Conservation (phyloP, 2,329 filamentous ascomycete genomes). For the Botrytis fragariae region DNA sequence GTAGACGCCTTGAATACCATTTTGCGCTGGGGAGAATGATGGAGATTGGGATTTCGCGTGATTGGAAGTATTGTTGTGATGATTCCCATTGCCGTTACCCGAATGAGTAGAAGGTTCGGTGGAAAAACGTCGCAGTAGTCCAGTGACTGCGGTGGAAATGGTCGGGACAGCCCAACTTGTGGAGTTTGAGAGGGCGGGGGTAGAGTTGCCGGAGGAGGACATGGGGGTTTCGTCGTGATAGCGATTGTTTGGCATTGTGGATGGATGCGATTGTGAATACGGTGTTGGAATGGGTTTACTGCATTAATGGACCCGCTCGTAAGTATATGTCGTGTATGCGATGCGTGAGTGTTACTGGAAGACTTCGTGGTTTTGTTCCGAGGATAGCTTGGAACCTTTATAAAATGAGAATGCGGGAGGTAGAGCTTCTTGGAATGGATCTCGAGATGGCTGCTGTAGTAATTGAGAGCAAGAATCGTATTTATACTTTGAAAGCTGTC, state of each 20-base stretch:
- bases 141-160: conserved; percentile 54
- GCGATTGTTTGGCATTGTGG: conserved; percentile 11
- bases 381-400: background rate
- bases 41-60: conserved; percentile 19
- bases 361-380: background rate
- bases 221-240: conserved; percentile 25
- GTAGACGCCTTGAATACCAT: conserved; percentile 34
- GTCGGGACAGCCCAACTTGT: conserved; percentile 43
- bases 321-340: no score
- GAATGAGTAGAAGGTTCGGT: conserved; percentile 42
- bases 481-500: background rate
- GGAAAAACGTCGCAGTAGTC: conserved; percentile 66
- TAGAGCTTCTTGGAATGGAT: background rate
- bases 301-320: background rate
- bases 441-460: background rate
- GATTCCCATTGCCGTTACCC: conserved; percentile 20
- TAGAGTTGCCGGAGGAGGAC: conserved; percentile 28
- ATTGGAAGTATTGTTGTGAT: conserved; percentile 27
- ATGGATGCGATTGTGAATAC: background rate
- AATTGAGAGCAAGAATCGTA: background rate
- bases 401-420: background rate
- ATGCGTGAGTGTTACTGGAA: background rate
- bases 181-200: conserved; percentile 44
- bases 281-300: background rate
- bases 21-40: conserved; percentile 7